These are phyloP conservation scores for Ophiostoma quercus DNA, from an alignment of 2,329 filamentous ascomycete genomes.

Conservation along the genomic window DNA sequence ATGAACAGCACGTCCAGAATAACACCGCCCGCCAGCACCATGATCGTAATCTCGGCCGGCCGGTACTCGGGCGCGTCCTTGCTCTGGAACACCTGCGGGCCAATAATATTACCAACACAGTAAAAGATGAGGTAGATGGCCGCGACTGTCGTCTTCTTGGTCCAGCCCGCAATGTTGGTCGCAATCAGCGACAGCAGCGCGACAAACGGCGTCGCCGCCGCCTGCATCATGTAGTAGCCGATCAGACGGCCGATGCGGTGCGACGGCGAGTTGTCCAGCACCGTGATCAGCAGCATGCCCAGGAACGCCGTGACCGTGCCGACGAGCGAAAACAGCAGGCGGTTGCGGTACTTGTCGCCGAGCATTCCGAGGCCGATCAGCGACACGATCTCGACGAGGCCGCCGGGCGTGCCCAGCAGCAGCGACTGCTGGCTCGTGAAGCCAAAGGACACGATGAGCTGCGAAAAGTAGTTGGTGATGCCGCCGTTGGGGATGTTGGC, in stretches of 20 bases:
- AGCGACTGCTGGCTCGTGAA: constrained; percentile 59
- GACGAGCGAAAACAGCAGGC: constrained; percentile 38
- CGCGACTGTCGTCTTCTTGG: constrained; percentile 55
- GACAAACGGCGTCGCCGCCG: constrained; percentile 57
- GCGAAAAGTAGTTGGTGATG: constrained; percentile 39
- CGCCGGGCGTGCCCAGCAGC: constrained; percentile 60
- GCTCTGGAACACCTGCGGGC: constrained; percentile 53
- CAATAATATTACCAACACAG: constrained; percentile 49
- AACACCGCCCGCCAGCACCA: constrained; percentile 40
- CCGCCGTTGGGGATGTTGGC: constrained; percentile 38
- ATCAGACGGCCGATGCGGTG: constrained; percentile 54
- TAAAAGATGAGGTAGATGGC: constrained; percentile 50
- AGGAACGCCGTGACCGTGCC: constrained; percentile 44
- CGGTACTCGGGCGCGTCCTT: constrained; percentile 55
- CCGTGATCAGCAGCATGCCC: constrained; percentile 60
- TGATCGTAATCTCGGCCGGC: constrained; percentile 58
- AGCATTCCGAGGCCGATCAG: constrained; percentile 39
- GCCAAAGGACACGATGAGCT: constrained; percentile 51
- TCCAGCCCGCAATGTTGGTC: constrained; percentile 54
- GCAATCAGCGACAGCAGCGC: constrained; percentile 58
- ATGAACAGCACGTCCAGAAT: constrained; percentile 51
- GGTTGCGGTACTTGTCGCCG: constrained; percentile 52
- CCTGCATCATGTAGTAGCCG: constrained; percentile 62
- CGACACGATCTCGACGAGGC: constrained; percentile 51
- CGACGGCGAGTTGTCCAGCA: constrained; percentile 45